Evolutionary conservation across 768 basidiomycete genomes (phyloP), one percentile per base, ranked within the genome.

Genomic region (Roridomyces roridus): DNA sequence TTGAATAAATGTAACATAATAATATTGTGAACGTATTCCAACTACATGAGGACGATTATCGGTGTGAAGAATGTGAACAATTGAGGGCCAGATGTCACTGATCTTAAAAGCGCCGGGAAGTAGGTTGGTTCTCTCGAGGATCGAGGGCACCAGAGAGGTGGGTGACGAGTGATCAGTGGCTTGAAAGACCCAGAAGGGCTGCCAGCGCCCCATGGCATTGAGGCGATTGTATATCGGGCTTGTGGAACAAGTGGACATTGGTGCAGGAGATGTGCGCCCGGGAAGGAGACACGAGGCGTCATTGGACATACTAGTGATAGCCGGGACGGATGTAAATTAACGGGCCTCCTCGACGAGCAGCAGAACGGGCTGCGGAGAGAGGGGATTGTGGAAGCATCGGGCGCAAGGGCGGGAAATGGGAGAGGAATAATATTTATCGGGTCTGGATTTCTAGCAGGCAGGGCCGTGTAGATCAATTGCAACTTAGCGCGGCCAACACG

Each of bases 1-100:
- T n/a, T n/a, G n/a, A n/a, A n/a, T n/a, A n/a, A n/a, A n/a, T n/a
- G n/a, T n/a, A n/a, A n/a, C 61, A 47, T 59, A 40, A 11, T 29
- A 25, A 24, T 44, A 20, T 18, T 35, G 31, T 37, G 43, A 35
- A 4, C 8, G 20, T n/a, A n/a, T n/a, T n/a, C n/a, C n/a, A n/a
- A n/a, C n/a, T n/a, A n/a, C n/a, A n/a, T n/a, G n/a, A n/a, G n/a
- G n/a, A n/a, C n/a, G n/a, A n/a, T n/a, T n/a, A 50, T 26, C 35
- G 49, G 41, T 61, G 59, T 61, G 59, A 61, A 52, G 46, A 49
- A 47, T 61, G 59, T 61, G 59, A 61, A 52, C 6, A 31, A 23
- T 29, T 29, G n/a, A 51, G 24, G 36, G 60, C 54, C 46, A 55
- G 51, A 58, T 60, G 57, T 51, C 56, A 57, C 41, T 49, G 46